phyloP scores from a whole-genome alignment of 768 basidiomycete species.

The Podaxis sp. region DNA sequence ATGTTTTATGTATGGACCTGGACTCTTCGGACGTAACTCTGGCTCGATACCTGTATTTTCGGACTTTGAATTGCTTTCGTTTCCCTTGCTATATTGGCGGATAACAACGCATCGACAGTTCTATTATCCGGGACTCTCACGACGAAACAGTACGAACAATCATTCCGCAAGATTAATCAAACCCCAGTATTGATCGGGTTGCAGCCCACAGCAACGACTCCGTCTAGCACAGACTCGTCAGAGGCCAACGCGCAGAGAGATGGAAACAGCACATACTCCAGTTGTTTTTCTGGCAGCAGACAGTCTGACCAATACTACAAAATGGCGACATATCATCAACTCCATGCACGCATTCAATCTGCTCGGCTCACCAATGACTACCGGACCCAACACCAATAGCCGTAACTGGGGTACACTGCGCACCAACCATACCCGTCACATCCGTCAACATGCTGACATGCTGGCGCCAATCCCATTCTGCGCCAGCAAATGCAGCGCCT shows the following conservation, averaged over 20 bases:
- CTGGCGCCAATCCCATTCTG: background rate
- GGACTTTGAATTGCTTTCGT: background rate
- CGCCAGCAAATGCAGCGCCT: background rate
- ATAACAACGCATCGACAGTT: background rate
- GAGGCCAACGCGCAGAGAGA: background rate
- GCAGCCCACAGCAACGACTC: conserved; percentile 6
- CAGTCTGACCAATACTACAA: background rate
- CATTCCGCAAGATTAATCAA: background rate
- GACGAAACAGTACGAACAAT: background rate
- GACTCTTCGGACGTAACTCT: background rate
- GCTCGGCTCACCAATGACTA: conserved; percentile 1
- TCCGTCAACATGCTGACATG: background rate
- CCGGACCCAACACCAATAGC: conserved; percentile 2
- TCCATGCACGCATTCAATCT: background rate
- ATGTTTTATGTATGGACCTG: background rate
- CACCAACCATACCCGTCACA: conserved; percentile 4
- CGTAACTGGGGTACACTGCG: conserved; percentile 4
- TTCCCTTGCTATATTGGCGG: background rate
- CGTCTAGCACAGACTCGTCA: background rate
- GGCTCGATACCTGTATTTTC: background rate
- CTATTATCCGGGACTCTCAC: background rate
- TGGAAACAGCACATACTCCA: background rate
- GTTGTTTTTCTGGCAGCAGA: conserved; percentile 1
- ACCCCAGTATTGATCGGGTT: background rate
- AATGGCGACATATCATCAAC: background rate